Evolutionary conservation across 2,329 filamentous ascomycete genomes (phyloP).

Genomic region (Capronia americana): DNA sequence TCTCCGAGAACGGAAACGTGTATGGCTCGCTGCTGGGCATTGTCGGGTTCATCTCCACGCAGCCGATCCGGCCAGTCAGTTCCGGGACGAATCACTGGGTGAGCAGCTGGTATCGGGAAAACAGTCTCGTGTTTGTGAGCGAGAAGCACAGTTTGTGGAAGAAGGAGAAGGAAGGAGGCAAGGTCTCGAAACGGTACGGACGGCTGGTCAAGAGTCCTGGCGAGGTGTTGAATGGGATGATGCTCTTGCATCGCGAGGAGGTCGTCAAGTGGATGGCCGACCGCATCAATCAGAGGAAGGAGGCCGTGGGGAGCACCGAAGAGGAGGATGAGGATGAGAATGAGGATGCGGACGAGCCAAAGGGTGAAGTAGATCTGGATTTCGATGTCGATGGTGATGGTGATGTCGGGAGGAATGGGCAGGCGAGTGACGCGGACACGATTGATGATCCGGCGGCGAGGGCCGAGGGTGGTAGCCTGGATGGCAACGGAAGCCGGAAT

Average conservation of each 20-base stretch:
- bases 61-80: constrained; percentile 77
- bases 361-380: background rate
- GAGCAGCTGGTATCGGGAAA: constrained; percentile 81
- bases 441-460: constrained; percentile 22
- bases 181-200: constrained; percentile 64
- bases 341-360: constrained; percentile 33
- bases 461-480: background rate
- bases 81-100: constrained; percentile 69
- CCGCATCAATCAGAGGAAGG: constrained; percentile 43
- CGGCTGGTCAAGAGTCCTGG: constrained; percentile 55
- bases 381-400: constrained; percentile 1
- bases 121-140: constrained; percentile 80
- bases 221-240: constrained; percentile 61
- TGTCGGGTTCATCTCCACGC: constrained; percentile 79
- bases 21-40: constrained; percentile 73
- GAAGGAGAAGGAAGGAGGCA: constrained; percentile 66
- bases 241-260: constrained; percentile 58
- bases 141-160: constrained; percentile 79
- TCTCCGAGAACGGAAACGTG: constrained; percentile 72
- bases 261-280: constrained; percentile 56
- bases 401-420: constrained; percentile 8
- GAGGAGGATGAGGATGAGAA: constrained; percentile 42
- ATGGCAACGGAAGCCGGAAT: background rate
- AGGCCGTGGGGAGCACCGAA: constrained; percentile 20
- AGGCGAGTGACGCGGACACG: constrained; percentile 24